phyloP scores from a whole-genome alignment of 148 eudicot species.

The Heliamphora exappendiculata region DNA sequence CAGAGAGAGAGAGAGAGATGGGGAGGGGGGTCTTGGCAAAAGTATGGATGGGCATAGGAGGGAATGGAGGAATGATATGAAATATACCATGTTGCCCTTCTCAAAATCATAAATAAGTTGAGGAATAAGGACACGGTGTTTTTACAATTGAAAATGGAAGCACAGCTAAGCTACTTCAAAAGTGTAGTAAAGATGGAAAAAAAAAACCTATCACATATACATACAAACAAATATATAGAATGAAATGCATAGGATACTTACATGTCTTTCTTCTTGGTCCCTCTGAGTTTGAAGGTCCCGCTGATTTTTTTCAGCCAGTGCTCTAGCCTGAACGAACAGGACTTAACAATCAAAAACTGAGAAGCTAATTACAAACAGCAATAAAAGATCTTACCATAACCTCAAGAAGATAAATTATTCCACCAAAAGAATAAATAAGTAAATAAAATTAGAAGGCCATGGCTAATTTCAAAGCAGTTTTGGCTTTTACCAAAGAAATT shows the following conservation, averaged over 20 bases:
- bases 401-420: constrained; percentile 1
- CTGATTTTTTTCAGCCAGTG: constrained; percentile 54
- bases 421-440: not conserved
- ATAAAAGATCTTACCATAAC: not conserved
- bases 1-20: too few relatives aligned
- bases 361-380: not conserved
- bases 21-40: too few relatives aligned
- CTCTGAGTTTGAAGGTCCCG: constrained; percentile 49
- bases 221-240: not conserved
- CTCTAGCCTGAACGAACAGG: constrained; percentile 38
- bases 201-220: not conserved
- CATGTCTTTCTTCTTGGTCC: constrained; percentile 56
- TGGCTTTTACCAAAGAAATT: not conserved
- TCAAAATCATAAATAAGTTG: not conserved
- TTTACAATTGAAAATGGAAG: not conserved
- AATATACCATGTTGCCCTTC: not conserved
- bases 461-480: not conserved
- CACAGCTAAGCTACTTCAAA: not conserved
- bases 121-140: not conserved
- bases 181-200: not conserved
- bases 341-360: not conserved
- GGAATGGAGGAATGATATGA: too few relatives aligned
- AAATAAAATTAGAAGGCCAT: not conserved
- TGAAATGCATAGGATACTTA: constrained; percentile 24
- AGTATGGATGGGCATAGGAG: too few relatives aligned